Conservation (phyloP, 2,329 filamentous ascomycete genomes). For the Alternaria angustiovoidea region DNA sequence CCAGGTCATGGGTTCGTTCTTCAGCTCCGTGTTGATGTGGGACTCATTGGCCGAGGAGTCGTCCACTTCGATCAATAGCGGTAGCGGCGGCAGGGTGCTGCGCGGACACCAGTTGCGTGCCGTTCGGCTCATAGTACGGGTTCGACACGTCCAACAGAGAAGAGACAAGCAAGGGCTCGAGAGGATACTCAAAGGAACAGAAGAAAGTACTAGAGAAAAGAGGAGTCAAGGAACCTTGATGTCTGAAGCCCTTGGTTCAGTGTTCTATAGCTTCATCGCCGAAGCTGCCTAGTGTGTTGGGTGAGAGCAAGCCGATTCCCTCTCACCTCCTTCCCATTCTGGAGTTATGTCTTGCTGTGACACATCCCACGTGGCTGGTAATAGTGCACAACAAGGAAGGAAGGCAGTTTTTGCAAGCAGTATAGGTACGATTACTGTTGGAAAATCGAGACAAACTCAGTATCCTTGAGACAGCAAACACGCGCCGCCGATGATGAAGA, state of each 20-base stretch:
- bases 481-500: neutral
- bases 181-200: neutral
- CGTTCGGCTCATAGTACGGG: constrained; percentile 11
- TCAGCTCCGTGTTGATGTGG: neutral
- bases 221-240: neutral
- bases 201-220: neutral
- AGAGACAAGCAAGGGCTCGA: neutral
- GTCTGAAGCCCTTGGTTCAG: neutral
- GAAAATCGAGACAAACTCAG: neutral
- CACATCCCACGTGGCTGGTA: neutral
- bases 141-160: neutral
- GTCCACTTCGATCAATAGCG: neutral
- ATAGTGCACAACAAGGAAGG: neutral
- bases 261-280: neutral
- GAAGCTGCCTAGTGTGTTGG: neutral
- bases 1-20: constrained; percentile 25
- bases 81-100: neutral
- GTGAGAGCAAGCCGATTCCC: neutral
- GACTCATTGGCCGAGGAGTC: neutral
- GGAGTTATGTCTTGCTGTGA: neutral
- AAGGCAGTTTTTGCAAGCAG: neutral
- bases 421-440: neutral
- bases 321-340: neutral
- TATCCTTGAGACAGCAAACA: neutral
- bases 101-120: constrained; percentile 3